Evolutionary conservation across 2,329 filamentous ascomycete species (phyloP).

Genomic region (Fusarium brachygibbosum): DNA sequence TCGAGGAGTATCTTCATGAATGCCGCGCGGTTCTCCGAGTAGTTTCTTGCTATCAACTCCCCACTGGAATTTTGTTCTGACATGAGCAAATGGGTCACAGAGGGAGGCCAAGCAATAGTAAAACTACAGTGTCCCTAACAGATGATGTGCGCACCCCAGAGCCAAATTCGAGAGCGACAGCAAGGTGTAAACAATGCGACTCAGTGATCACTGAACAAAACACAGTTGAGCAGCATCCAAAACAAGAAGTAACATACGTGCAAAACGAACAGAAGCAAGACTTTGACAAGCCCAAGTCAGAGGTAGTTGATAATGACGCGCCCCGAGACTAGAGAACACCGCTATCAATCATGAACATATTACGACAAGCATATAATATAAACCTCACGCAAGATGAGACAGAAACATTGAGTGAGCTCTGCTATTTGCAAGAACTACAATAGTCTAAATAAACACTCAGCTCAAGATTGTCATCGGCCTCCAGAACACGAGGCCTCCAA

Average conservation of each 20-base stretch:
- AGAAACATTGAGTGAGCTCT: conserved; percentile 6
- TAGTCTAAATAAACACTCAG: conserved; percentile 35
- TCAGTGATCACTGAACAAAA: not conserved
- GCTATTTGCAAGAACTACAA: conserved; percentile 36
- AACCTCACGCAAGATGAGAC: not conserved
- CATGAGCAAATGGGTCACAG: not conserved
- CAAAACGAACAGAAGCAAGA: not conserved
- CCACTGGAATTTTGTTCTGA: not conserved
- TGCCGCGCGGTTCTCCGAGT: not conserved
- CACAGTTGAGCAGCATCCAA: not conserved
- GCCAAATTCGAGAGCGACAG: not conserved
- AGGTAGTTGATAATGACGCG: not conserved
- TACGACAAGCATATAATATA: not conserved
- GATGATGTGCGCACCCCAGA: not conserved
- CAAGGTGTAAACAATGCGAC: not conserved
- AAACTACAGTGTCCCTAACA: not conserved
- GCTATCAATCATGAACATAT: not conserved
- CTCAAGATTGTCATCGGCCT: conserved; percentile 40
- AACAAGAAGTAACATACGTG: no score
- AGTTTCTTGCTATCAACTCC: not conserved
- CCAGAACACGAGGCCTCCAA: conserved; percentile 27
- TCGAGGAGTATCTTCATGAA: not conserved
- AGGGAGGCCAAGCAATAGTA: not conserved
- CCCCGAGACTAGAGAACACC: not conserved
- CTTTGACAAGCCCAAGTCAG: not conserved